A percentile compares a stretch with the other conserved stretches of the same genome.
phyloP scores from a whole-genome alignment of 192 early-diverging fungal genomes.

The Coemansia sp. region DNA sequence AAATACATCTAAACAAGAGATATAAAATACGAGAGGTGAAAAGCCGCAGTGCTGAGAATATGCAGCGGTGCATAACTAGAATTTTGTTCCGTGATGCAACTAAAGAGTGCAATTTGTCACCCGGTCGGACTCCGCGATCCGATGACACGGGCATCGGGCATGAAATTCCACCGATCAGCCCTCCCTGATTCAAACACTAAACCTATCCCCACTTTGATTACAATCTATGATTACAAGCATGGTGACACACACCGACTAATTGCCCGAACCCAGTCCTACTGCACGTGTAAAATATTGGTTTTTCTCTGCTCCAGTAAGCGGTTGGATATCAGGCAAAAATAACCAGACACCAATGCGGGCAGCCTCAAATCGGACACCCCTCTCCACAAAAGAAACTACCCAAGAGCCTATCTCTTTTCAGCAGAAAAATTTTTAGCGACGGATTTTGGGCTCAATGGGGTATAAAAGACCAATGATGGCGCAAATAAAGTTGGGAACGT shows the following conservation, averaged over 20 bases:
- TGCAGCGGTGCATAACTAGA: too few relatives aligned
- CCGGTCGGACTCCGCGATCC: too few relatives aligned
- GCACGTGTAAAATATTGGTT: not conserved
- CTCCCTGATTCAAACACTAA: not conserved
- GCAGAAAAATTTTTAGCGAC: not conserved
- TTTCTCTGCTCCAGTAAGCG: not conserved
- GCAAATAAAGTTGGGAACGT: not conserved
- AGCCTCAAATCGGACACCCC: not conserved
- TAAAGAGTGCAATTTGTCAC: too few relatives aligned
- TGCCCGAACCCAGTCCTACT: not conserved
- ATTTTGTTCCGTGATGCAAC: too few relatives aligned
- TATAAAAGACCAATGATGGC: not conserved
- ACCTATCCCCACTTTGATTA: not conserved
- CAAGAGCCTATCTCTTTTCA: not conserved
- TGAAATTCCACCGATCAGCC: too few relatives aligned
- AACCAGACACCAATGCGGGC: not conserved
- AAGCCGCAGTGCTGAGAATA: too few relatives aligned
- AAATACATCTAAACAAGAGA: not conserved
- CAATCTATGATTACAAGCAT: not conserved
- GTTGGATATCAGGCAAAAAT: not conserved
- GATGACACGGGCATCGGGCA: too few relatives aligned
- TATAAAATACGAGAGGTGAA: not conserved
- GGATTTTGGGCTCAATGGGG: not conserved
- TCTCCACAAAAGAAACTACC: not conserved
- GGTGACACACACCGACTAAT: not conserved